phyloP scores from a whole-genome alignment of 192 early-diverging fungal species.

The Backusella circina region DNA sequence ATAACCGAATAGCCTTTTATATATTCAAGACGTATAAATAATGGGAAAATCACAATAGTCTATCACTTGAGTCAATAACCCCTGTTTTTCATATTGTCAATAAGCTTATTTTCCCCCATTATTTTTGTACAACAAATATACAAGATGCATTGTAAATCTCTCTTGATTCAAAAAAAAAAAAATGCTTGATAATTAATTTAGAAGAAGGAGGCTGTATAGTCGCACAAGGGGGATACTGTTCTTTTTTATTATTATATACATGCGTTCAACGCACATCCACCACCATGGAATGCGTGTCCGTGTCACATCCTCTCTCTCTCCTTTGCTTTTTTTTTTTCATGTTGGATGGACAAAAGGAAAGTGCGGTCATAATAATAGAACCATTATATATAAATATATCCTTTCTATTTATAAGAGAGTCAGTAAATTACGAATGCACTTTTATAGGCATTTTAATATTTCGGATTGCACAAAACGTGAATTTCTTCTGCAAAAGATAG shows the following conservation, averaged over 20 bases:
- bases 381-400: neutral
- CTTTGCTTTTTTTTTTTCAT: neutral
- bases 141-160: conserved; percentile 1
- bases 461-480: neutral
- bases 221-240: neutral
- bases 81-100: neutral
- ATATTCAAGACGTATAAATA: neutral
- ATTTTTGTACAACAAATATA: neutral
- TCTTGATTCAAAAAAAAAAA: neutral
- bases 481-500: neutral
- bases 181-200: neutral
- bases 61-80: neutral
- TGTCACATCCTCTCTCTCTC: neutral
- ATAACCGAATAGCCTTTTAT: neutral
- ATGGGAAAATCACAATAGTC: neutral
- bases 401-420: no score
- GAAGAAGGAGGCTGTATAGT: neutral
- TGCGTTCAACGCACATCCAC: neutral
- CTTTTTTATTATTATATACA: neutral
- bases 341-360: neutral
- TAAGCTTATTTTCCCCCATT: neutral
- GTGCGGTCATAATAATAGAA: no score
- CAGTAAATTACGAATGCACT: neutral
- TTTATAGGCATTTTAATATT: neutral
- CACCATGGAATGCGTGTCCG: neutral